Percentiles rank a stretch among this genome's conserved stretches.
Evolutionary conservation across 257 asterid genomes (phyloP).

Genomic region (Leptodermis oblonga): DNA sequence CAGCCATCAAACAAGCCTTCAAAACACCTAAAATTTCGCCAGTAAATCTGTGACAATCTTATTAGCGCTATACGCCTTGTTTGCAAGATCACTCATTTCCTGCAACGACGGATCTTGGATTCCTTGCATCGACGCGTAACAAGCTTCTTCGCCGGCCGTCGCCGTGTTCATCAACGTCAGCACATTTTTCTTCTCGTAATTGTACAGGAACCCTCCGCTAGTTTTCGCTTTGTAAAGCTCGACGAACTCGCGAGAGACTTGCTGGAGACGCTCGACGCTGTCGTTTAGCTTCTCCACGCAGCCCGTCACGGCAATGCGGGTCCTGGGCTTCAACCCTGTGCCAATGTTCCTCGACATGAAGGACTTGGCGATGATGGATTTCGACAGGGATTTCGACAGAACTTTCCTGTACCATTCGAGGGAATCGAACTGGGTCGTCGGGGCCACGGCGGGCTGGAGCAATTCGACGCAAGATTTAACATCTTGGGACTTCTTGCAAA

Average conservation of each 20-base stretch:
- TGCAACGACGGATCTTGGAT: not conserved
- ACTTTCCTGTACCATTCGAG: constrained; percentile 17
- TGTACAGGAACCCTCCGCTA: not conserved
- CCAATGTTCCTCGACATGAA: constrained; percentile 13
- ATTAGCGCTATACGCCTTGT: constrained; percentile 8
- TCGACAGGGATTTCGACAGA: constrained; percentile 18
- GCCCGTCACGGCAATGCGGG: not conserved
- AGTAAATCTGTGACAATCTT: constrained; percentile 7
- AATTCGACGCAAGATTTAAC: not conserved
- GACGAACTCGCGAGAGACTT: constrained; percentile 7
- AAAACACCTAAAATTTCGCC: not conserved
- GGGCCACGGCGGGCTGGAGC: constrained; percentile 13
- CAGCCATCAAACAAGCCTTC: not conserved
- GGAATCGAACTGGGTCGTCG: constrained; percentile 2
- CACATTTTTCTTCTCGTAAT: constrained; percentile 4
- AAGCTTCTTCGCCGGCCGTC: not conserved
- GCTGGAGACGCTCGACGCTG: constrained; percentile 16
- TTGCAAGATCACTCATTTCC: not conserved
- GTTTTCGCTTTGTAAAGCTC: constrained; percentile 3
- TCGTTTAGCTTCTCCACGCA: constrained; percentile 8
- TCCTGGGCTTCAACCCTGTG: not conserved
- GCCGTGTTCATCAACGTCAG: constrained; percentile 11
- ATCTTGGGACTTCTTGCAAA: constrained; percentile 9
- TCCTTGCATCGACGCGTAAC: not conserved
- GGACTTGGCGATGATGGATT: constrained; percentile 1